A percentile compares a stretch with the other conserved stretches of the same genome.
phyloP scores from a whole-genome alignment of 257 asterid species.

The Nicotiana attenuata region DNA sequence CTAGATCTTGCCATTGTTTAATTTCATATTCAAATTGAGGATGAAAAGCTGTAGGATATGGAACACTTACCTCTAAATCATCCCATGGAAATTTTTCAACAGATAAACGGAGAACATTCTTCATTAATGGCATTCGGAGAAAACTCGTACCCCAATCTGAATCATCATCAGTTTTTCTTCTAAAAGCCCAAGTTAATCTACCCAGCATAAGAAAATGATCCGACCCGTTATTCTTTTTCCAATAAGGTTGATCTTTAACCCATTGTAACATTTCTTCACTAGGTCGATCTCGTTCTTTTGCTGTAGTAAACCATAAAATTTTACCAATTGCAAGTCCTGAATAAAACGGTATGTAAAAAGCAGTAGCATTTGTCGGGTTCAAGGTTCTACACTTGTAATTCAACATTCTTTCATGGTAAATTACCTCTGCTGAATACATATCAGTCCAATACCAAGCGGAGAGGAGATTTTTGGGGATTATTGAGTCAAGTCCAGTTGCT shows the following conservation, averaged over 20 bases:
- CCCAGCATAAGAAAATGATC: conserved; percentile 59
- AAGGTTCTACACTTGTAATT: conserved; percentile 41
- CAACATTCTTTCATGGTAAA: conserved; percentile 42
- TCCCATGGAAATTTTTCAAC: conserved; percentile 36
- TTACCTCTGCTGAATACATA: conserved; percentile 43
- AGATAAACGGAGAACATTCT: conserved; percentile 35
- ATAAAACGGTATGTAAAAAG: conserved; percentile 58
- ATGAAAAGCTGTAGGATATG: conserved; percentile 38
- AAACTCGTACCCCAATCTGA: conserved; percentile 51
- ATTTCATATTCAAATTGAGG: conserved; percentile 26
- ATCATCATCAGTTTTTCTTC: conserved; percentile 42
- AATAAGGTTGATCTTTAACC: conserved; percentile 31
- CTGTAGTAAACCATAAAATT: conserved; percentile 46
- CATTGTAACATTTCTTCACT: conserved; percentile 40
- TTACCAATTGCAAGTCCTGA: conserved; percentile 61
- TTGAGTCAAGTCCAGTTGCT: conserved; percentile 44
- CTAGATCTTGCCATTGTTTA: conserved; percentile 17
- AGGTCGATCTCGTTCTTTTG: conserved; percentile 36
- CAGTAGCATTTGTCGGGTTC: conserved; percentile 40
- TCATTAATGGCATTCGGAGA: conserved; percentile 52
- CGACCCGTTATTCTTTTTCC: conserved; percentile 40
- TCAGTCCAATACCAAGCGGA: conserved; percentile 57
- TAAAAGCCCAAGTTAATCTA: conserved; percentile 68
- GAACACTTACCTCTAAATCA: conserved; percentile 26
- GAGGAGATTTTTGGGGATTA: conserved; percentile 34